phyloP scores from a whole-genome alignment of 164 flowering plant species.

The Litsea cubeba region DNA sequence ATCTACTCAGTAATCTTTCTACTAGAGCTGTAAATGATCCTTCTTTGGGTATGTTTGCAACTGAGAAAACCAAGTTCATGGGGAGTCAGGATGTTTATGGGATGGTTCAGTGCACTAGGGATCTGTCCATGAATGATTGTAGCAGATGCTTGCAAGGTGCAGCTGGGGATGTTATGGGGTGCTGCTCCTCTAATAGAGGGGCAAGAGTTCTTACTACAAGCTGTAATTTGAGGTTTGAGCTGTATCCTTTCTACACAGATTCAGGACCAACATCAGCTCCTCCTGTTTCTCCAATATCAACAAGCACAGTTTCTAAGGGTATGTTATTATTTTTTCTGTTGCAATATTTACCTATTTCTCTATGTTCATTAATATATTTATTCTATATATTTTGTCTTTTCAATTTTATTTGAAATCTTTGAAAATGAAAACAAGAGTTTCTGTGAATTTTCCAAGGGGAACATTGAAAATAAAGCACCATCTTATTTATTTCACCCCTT shows the following conservation, averaged over 20 bases:
- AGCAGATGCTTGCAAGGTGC: conserved; percentile 13
- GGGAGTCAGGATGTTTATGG: conserved; percentile 12
- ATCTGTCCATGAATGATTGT: conserved; percentile 22
- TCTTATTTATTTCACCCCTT: too few species aligned
- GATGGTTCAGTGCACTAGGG: conserved; percentile 36
- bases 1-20: background rate
- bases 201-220: conserved; percentile 16
- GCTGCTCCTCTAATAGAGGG: conserved; percentile 13
- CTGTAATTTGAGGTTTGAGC: conserved; percentile 24
- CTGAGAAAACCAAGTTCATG: background rate
- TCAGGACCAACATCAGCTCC: conserved; percentile 1
- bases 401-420: too few species aligned
- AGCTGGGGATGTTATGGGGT: background rate
- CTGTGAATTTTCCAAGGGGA: too few species aligned
- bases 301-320: background rate
- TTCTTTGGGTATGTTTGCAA: background rate
- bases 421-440: too few species aligned
- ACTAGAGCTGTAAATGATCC: background rate
- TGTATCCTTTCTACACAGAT: conserved; percentile 9
- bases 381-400: too few species aligned
- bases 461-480: too few species aligned
- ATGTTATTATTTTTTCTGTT: too few species aligned
- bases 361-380: too few species aligned
- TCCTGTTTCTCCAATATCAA: too few species aligned
- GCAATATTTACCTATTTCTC: too few species aligned